Conservation (phyloP, 2,329 filamentous ascomycete genomes). For the Aureobasidium subglaciale region DNA sequence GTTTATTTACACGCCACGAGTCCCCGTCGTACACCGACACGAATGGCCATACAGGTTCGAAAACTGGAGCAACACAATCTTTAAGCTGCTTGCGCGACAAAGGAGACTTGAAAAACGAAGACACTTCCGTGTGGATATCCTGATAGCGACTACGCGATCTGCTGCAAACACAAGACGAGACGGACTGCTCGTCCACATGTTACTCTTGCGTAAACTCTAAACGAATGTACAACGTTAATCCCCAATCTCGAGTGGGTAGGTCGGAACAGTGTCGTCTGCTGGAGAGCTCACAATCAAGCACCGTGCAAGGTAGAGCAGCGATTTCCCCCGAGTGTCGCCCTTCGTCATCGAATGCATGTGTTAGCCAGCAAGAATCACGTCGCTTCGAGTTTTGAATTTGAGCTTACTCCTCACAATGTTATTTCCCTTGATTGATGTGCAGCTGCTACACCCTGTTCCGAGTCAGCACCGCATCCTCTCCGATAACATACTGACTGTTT, state of each 20-base stretch:
- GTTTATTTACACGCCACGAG: too few relatives aligned
- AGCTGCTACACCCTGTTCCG: background rate
- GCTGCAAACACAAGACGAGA: too few relatives aligned
- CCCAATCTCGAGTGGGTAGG: background rate
- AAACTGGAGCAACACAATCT: too few relatives aligned
- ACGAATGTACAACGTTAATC: background rate
- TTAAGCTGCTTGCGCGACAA: too few relatives aligned
- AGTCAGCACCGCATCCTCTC: background rate
- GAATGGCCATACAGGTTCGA: too few relatives aligned
- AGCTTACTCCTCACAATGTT: background rate
- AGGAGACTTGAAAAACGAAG: too few relatives aligned
- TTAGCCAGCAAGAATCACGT: background rate
- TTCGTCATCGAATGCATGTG: background rate
- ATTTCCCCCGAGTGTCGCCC: too few relatives aligned
- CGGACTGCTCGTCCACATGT: background rate
- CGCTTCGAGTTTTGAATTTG: background rate
- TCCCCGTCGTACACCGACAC: too few relatives aligned
- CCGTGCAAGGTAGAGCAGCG: too few relatives aligned
- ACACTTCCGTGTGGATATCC: too few relatives aligned
- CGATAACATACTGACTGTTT: background rate
- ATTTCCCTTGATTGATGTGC: background rate
- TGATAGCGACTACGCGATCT: too few relatives aligned
- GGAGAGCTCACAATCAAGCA: too few relatives aligned
- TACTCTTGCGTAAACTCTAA: background rate
- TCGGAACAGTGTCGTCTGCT: background rate